These are phyloP conservation scores for Beauveria scarabaeidicola DNA, from an alignment of 2,329 filamentous ascomycete genomes.

Conservation along the genomic window DNA sequence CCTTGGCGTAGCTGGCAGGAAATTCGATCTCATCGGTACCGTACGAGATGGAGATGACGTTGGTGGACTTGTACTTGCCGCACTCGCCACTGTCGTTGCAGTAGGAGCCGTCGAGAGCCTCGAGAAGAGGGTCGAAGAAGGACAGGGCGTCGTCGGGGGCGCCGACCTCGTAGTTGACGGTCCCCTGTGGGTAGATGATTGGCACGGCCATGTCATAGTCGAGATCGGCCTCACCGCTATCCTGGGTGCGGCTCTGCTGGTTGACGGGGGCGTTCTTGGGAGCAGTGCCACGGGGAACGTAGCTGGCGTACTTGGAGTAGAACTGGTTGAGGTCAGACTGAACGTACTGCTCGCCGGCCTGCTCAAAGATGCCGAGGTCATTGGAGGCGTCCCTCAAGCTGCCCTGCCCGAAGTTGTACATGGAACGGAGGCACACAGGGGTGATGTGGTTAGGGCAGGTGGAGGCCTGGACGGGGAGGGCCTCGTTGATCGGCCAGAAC, in stretches of 20 bases:
- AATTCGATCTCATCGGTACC: conserved; percentile 39
- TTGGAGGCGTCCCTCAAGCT: conserved; percentile 27
- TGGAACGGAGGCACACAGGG: neutral
- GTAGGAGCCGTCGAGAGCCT: conserved; percentile 45
- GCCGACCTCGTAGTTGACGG: conserved; percentile 29
- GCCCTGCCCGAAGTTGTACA: conserved; percentile 41
- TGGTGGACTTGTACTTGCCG: conserved; percentile 15
- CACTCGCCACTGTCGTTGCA: conserved; percentile 41
- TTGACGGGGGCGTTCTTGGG: conserved; percentile 26
- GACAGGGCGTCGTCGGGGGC: conserved; percentile 15
- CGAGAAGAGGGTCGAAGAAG: conserved; percentile 38
- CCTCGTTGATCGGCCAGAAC: neutral
- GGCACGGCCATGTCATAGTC: conserved; percentile 42
- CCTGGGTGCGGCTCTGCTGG: conserved; percentile 15
- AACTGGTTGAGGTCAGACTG: conserved; percentile 31
- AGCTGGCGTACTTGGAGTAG: conserved; percentile 24
- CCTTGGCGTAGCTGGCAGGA: conserved; percentile 30
- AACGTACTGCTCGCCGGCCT: conserved; percentile 30
- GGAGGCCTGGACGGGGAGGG: conserved; percentile 28
- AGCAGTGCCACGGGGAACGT: conserved; percentile 28
- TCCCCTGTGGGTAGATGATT: conserved; percentile 42
- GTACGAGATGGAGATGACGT: conserved; percentile 35
- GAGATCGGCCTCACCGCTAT: conserved; percentile 35
- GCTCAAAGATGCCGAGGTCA: conserved; percentile 34
- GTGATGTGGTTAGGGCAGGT: neutral